A percentile compares a stretch with the other conserved stretches of the same genome.
These are phyloP conservation scores for Phytophthora pluvialis DNA, from an alignment of 352 stramenopile genomes.

Conservation along the genomic window DNA sequence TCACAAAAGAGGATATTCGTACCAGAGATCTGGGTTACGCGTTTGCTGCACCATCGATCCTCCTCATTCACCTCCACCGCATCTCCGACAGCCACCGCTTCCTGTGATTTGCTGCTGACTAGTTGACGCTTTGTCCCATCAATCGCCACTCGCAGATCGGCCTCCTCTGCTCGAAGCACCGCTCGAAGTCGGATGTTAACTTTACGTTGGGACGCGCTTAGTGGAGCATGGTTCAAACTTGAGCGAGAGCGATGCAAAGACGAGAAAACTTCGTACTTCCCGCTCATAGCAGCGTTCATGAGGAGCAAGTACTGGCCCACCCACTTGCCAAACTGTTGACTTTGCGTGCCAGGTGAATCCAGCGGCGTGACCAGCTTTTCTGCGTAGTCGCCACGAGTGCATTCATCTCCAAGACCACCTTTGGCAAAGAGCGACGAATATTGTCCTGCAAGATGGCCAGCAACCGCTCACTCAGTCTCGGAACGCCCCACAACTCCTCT, in stretches of 20 bases:
- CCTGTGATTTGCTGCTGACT: not conserved
- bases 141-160: slow-evolving; percentile 27
- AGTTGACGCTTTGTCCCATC: slow-evolving; percentile 16
- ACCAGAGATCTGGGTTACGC: slow-evolving; percentile 16
- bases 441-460: slow-evolving; percentile 60
- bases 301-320: slow-evolving; percentile 37
- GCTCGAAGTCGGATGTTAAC: slow-evolving; percentile 32
- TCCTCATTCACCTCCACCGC: slow-evolving; percentile 12
- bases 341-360: slow-evolving; percentile 30
- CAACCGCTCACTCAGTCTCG: slow-evolving; percentile 40
- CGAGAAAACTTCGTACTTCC: slow-evolving; percentile 38
- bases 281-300: slow-evolving; percentile 43
- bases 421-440: slow-evolving; percentile 50
- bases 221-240: no score
- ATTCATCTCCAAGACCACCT: slow-evolving; percentile 53
- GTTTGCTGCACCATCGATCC: slow-evolving; percentile 6
- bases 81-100: slow-evolving; percentile 33
- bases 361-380: slow-evolving; percentile 34
- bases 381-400: slow-evolving; percentile 28
- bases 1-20: slow-evolving; percentile 5
- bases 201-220: no score
- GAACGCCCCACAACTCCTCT: slow-evolving; percentile 41
- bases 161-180: slow-evolving; percentile 38
- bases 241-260: no score
- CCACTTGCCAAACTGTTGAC: slow-evolving; percentile 44